Percentiles rank a stretch among this genome's conserved stretches.
These are phyloP conservation scores for Myxozyma nipponensis DNA, from an alignment of 805 yeast species.

Conservation along the genomic window DNA sequence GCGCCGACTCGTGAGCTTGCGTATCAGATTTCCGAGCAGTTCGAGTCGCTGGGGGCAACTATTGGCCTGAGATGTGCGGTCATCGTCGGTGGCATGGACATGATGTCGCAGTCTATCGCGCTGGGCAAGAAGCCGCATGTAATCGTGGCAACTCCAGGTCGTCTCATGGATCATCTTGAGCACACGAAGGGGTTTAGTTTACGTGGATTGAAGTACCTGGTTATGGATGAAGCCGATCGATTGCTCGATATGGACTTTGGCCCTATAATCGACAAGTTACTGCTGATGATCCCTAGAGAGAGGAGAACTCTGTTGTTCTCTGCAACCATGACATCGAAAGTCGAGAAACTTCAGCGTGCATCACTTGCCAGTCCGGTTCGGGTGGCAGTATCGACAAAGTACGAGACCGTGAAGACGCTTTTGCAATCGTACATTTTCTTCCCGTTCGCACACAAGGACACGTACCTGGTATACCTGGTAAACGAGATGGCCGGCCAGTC, in stretches of 20 bases:
- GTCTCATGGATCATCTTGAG: constrained; percentile 86
- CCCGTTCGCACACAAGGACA: constrained; percentile 89
- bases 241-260: constrained; percentile 98
- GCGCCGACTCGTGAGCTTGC: constrained; percentile 65
- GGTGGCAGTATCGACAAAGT: constrained; percentile 82
- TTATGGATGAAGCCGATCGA: constrained; percentile 98
- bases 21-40: constrained; percentile 76
- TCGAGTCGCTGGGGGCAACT: constrained; percentile 83
- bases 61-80: constrained; percentile 92
- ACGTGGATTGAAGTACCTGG: constrained; percentile 80
- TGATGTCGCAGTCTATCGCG: constrained; percentile 96
- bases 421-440: constrained; percentile 84
- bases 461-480: constrained; percentile 73
- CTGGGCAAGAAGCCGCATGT: constrained; percentile 91
- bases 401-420: constrained; percentile 91
- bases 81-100: constrained; percentile 96
- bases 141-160: constrained; percentile 91
- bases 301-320: constrained; percentile 79
- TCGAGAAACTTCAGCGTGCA: constrained; percentile 91
- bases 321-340: constrained; percentile 96
- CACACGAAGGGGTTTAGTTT: constrained; percentile 89
- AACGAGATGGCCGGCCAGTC: constrained; percentile 84
- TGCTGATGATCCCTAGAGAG: constrained; percentile 77
- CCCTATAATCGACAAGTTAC: constrained; percentile 82
- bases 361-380: constrained; percentile 84